A percentile compares a stretch with the other conserved stretches of the same genome.
Conservation (phyloP, 306 rosid species). For the cucumber (Cucumis sativus) region Cucumber_9930_V3 NC_026658.2:5147001-5147500, state of each 20-base stretch:
- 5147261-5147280: conserved; percentile 11
- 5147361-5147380: conserved; percentile 91
- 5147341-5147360: conserved; percentile 41
- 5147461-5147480: neutral
- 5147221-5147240: neutral
- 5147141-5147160: neutral
- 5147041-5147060: too few species aligned
- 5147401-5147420: neutral
- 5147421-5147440: neutral
- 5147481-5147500: neutral
- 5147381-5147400: neutral
- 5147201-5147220: neutral
- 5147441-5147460: neutral
- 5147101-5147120: too few species aligned
- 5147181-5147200: neutral
- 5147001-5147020: too few species aligned
- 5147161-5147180: neutral
- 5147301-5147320: conserved; percentile 40
- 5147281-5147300: conserved; percentile 54
- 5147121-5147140: too few species aligned
- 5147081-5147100: too few species aligned
- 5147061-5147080: too few species aligned
- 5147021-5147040: too few species aligned
- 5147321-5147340: conserved; percentile 39
- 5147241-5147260: neutral